Conservation (phyloP, 352 stramenopile genomes). For the Phytophthora pistaciae region DNA sequence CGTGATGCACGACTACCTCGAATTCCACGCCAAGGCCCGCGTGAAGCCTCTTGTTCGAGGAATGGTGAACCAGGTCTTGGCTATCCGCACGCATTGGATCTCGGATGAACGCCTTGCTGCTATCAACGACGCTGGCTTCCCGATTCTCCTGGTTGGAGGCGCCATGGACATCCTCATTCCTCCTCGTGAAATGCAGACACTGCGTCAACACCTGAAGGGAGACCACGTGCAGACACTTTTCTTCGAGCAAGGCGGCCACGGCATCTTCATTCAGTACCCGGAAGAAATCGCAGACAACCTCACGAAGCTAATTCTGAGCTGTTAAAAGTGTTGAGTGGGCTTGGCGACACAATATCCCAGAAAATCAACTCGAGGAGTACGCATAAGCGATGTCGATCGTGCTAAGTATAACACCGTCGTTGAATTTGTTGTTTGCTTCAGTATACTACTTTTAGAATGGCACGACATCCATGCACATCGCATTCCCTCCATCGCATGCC, state of each 20-base stretch:
- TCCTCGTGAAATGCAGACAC: conserved; percentile 37
- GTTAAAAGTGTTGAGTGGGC: background rate
- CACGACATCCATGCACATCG: background rate
- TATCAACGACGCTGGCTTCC: conserved; percentile 49
- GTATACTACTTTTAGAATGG: too few relatives aligned
- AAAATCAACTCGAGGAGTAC: too few relatives aligned
- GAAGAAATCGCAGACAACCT: conserved; percentile 40
- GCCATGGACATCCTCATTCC: conserved; percentile 53
- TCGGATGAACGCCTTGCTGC: conserved; percentile 48
- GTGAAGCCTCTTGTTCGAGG: conserved; percentile 15
- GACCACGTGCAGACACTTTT: conserved; percentile 50
- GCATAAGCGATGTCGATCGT: too few relatives aligned
- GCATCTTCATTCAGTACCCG: conserved; percentile 49
- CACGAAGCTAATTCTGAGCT: conserved; percentile 15
- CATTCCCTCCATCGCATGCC: background rate
- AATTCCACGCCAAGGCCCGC: conserved; percentile 20
- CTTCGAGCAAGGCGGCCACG: conserved; percentile 49
- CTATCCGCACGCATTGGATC: conserved; percentile 47
- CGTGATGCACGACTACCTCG: conserved; percentile 27
- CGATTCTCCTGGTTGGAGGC: conserved; percentile 52
- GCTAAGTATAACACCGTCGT: too few relatives aligned
- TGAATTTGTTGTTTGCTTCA: too few relatives aligned
- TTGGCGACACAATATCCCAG: too few relatives aligned
- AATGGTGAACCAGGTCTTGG: conserved; percentile 38
- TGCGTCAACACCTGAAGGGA: conserved; percentile 36